Evolutionary conservation across 2,329 filamentous ascomycete species (phyloP), one percentile per base, ranked within the genome.

Genomic region (Ascocoryne sarcoides): DNA sequence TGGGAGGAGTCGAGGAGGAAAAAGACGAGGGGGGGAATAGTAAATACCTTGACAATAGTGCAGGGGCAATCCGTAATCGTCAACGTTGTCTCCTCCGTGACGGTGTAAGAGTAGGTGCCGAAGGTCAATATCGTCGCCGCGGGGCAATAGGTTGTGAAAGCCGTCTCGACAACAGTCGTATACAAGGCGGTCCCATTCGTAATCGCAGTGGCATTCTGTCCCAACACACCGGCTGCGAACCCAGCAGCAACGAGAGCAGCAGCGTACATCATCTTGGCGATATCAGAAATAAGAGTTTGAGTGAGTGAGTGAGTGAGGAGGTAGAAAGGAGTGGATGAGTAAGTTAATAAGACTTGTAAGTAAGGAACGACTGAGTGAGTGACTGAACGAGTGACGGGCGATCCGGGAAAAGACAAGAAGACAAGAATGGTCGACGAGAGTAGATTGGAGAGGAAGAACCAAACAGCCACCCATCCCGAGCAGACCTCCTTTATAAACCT

Each of bases 31-130:
- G 12, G 31, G 19, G 18, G 47, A 61, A 15, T 10, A 4, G 4
- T 7, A 32, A 14, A 15, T 35, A 35, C 32, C 5, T 62, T 55
- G 67, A 58, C 54, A 9, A 50, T 15, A 23, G 45, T 48, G 37
- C 52, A 48, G 37, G 52, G 48, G 19, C 50, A 42, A 33, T 58
- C 44, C 17, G 39, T 45, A 31, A 43, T 45, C 41, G 67, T 70
- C 55, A 70, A 51, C 39, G 63, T 64, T 34, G 65, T 65, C 41
- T 66, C 74, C 66, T 72, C 67, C 50, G 78, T 78, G 65, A 86
- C 68, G 55, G 73, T 81, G 72, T 82, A 84, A 10, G 40, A 41
- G 17, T 40, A 20, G 18, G 40, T 42, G 20, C 43, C 42, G 30
- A 49, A 48, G 23, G 44, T 40, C 23, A 48, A 42, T 10, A 39